phyloP scores from a whole-genome alignment of 2,329 filamentous ascomycete species.

The Penicillium sp. region DNA sequence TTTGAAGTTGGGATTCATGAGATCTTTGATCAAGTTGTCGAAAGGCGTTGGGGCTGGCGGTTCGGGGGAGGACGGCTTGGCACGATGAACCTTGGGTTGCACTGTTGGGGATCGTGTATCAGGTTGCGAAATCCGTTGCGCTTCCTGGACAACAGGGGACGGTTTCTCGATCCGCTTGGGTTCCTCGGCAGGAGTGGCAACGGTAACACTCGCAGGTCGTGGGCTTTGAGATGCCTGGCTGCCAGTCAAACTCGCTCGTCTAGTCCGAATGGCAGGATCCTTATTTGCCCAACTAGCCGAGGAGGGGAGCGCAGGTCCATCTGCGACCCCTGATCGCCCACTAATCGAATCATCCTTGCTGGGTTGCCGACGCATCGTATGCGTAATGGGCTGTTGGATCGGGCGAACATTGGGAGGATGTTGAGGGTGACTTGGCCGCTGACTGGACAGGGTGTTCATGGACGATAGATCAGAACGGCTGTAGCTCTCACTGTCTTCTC shows the following conservation, averaged over 20 bases:
- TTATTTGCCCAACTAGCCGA: slow-evolving; percentile 89
- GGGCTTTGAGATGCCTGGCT: slow-evolving; percentile 83
- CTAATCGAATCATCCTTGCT: slow-evolving; percentile 71
- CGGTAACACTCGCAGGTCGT: slow-evolving; percentile 56
- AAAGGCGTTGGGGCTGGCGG: slow-evolving; percentile 32
- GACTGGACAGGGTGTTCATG: slow-evolving; percentile 85
- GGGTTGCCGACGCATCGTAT: slow-evolving; percentile 70
- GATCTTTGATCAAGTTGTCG: slow-evolving; percentile 48
- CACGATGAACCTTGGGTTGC: slow-evolving; percentile 23
- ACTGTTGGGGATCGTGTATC: slow-evolving; percentile 24
- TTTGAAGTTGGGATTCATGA: slow-evolving; percentile 54
- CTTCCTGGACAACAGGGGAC: slow-evolving; percentile 27
- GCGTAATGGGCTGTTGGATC: slow-evolving; percentile 55
- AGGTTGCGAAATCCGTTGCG: slow-evolving; percentile 28
- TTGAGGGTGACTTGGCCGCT: slow-evolving; percentile 64
- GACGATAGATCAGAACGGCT: slow-evolving; percentile 92
- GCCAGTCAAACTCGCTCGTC: slow-evolving; percentile 73
- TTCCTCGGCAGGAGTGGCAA: slow-evolving; percentile 41
- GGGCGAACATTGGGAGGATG: slow-evolving; percentile 52
- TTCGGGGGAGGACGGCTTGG: slow-evolving; percentile 24
- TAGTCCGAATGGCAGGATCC: slow-evolving; percentile 65
- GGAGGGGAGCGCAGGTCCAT: slow-evolving; percentile 87
- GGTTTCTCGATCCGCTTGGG: slow-evolving; percentile 39
- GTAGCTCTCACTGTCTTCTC: slow-evolving; percentile 97
- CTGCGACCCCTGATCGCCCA: slow-evolving; percentile 62